Evolutionary conservation across 192 early-diverging fungal genomes (phyloP), one percentile per base, ranked within the genome.

Genomic region (Rhizophagus sp.): DNA sequence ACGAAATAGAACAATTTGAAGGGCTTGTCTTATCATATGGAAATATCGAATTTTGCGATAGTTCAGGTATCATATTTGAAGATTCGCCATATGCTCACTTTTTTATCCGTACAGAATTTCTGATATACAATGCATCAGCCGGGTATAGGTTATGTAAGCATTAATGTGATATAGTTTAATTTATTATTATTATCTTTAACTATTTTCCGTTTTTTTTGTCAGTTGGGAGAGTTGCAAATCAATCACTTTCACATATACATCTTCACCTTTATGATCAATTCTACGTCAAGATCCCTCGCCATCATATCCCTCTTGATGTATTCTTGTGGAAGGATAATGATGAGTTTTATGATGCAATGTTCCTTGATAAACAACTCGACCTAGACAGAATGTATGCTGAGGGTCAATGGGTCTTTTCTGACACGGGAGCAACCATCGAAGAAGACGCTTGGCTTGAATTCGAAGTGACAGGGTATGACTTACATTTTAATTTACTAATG

Each of bases 71-170:
- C n/a, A 71, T 71, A 49, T 71, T 33, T 71, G 69, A 71, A 71
- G 69, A 71, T 49, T 71, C 69, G 13, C 69, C 69, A 24, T 71
- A 71, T 47, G 19, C 19, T 22, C 69, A 71, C 44, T 47, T 71
- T n/a, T 71, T 44, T 11, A 39, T 71, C 22, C 36, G 24, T 11
- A 39, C 69, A 0, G 69, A 71, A 44, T 71, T 41, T 19, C 17
- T 25, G 17, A 41, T 71, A 44, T 71, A 39, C 22, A 22, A 41
- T n/a, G 69, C 69, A 25, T 47, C 69, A 47, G 24, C 17, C 2
- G 69, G 69, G 7, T 47, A 39, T 71, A 71, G 24, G n/a, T 44
- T 71, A 30, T n/a, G 69, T 71, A 44, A 71, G 41, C 22, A 41
- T 9, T 19, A 44, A n/a, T 30, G 7, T 30, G 13, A 30, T 66